A percentile compares a stretch with the other conserved stretches of the same genome.
phyloP scores from a whole-genome alignment of 1,284 basidiomycete genomes.

The Austroboletus novae-zelandiae region DNA sequence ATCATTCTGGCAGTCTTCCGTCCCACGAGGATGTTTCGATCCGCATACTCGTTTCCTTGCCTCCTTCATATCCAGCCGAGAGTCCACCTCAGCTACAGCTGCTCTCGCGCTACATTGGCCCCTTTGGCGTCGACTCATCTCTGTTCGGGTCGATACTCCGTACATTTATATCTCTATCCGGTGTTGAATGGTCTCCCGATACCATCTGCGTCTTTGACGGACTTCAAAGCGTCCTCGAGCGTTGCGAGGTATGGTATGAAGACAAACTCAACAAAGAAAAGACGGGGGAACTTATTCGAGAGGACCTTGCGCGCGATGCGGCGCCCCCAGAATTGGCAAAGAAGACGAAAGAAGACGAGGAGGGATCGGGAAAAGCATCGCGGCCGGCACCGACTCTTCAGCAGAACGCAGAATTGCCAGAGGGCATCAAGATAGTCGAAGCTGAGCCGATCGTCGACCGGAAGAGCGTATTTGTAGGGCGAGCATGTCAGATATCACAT shows the following conservation, averaged over 20 bases:
- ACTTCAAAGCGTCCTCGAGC: constrained; percentile 72
- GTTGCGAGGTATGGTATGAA: constrained; percentile 69
- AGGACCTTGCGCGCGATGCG: constrained; percentile 42
- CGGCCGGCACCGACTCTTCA: constrained; percentile 1
- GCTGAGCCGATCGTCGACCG: constrained; percentile 80
- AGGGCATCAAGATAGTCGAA: constrained; percentile 61
- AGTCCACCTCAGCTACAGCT: constrained; percentile 82
- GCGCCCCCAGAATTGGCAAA: constrained; percentile 8
- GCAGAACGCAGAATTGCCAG: constrained; percentile 43
- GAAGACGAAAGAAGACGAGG: constrained; percentile 1
- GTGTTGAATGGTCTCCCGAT: constrained; percentile 72
- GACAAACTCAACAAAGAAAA: constrained; percentile 56
- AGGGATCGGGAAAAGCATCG: not conserved
- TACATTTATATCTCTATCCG: constrained; percentile 77
- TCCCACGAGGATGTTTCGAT: constrained; percentile 59
- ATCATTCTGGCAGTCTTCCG: constrained; percentile 24
- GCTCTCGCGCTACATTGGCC: constrained; percentile 82
- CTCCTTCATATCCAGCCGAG: constrained; percentile 66
- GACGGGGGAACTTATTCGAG: constrained; percentile 56
- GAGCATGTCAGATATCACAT: constrained; percentile 76
- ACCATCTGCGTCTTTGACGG: constrained; percentile 88
- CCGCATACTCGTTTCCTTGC: constrained; percentile 71
- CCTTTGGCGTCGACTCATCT: constrained; percentile 67
- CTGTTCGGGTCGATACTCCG: constrained; percentile 79
- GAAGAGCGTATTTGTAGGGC: constrained; percentile 81